A percentile compares a stretch with the other conserved stretches of the same genome.
These are phyloP conservation scores for Inga laurina DNA, from an alignment of 306 rosid genomes.

Conservation along the genomic window DNA sequence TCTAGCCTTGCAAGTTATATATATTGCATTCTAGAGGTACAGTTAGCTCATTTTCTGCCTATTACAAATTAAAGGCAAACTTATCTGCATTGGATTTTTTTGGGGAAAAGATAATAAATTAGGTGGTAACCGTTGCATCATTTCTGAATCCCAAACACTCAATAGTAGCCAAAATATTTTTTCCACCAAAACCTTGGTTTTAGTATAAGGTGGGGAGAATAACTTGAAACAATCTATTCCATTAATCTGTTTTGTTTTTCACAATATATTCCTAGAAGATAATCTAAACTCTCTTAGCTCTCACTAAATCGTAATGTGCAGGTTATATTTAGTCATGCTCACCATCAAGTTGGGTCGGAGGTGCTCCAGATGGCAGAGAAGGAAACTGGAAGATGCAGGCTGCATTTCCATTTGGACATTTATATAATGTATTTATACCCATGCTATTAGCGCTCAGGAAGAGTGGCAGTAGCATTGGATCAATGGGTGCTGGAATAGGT, in stretches of 20 bases:
- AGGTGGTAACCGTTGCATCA: background rate
- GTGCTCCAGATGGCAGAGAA: constrained; percentile 65
- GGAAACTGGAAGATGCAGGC: constrained; percentile 53
- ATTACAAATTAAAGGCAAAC: background rate
- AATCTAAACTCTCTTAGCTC: too few relatives aligned
- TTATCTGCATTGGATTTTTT: background rate
- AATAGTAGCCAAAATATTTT: too few relatives aligned
- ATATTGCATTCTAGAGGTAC: constrained; percentile 98
- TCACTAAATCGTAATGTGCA: constrained; percentile 44
- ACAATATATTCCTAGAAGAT: too few relatives aligned
- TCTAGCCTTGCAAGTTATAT: constrained; percentile 94
- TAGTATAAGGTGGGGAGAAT: too few relatives aligned
- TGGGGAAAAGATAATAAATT: background rate
- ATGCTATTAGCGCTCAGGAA: constrained; percentile 56
- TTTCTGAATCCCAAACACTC: background rate
- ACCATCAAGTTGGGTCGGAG: constrained; percentile 69
- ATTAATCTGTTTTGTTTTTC: too few relatives aligned
- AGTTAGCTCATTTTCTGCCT: background rate
- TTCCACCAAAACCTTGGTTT: too few relatives aligned
- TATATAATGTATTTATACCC: constrained; percentile 64
- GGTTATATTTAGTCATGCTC: constrained; percentile 90
- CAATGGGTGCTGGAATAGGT: constrained; percentile 70
- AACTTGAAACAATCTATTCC: too few relatives aligned
- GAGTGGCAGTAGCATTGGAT: constrained; percentile 69
- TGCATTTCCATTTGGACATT: constrained; percentile 59